Evolutionary conservation across 306 rosid genomes (phyloP), one percentile per base, ranked within the genome.

Genomic region (Inga laurina): DNA sequence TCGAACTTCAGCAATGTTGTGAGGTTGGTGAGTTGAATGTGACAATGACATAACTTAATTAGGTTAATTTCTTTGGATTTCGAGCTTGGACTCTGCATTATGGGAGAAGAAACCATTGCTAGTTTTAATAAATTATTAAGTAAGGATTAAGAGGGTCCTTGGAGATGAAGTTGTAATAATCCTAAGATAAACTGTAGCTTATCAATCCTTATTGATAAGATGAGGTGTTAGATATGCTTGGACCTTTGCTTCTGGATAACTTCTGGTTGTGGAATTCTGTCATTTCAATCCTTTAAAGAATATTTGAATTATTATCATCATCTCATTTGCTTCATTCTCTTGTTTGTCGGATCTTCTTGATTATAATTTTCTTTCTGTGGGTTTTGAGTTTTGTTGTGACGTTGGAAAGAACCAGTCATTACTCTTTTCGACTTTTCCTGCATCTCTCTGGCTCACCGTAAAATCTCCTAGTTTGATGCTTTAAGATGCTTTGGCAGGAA

Each of bases 171-270:
- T 45, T 30, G 49, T 30, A 10, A n/a, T 30, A 10, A n/a, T 59
- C 72, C 24, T 64, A 45, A 64, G 56, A 34, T 27, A 4, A 74
- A 64, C 21, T 11, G 5, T 74, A 74, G 56, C 56, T 64, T 34
- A 30, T 64, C 56, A 74, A 34, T 10, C 41, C 19, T 43, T 27
- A 48, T 81, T 48, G 49, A 21, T 27, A 61, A 32, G 81, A 88
- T 85, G 15, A 77, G 84, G 69, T 27, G 62, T 65, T 61, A 64
- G 64, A 83, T 87, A 19, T 45, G 76, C 81, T 81, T 84, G 79
- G 82, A 85, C 87, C 75, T 72, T 75, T 80, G 59, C 49, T 8
- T 74, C 76, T 79, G 72, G 77, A 76, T 56, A 72, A 35, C 72
- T 87, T 75, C 18, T 75, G 64, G 83, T 56, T 13, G 8, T 83